Base-by-base conservation (phyloP, 2,329 filamentous ascomycete species). In the Talaromyces albobiverticillius region DNA sequence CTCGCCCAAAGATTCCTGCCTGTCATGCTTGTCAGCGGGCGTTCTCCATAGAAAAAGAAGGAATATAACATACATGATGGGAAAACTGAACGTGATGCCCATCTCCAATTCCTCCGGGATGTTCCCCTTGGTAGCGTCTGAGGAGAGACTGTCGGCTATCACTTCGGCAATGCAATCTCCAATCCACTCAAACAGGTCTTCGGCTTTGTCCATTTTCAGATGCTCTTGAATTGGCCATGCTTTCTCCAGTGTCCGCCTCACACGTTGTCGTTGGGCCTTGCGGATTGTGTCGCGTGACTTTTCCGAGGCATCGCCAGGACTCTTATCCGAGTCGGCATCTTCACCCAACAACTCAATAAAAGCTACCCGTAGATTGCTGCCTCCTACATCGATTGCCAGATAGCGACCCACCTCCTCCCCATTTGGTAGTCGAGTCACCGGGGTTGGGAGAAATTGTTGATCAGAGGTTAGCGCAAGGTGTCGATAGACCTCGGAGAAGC, bases 161-260 rank as follows among this genome's bases (percentile, higher is more conserved):
- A 92, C 87, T 57, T 87, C 79, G 13, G 87, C 87, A 61, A 94
- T 89, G 63, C 86, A 88, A 61, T 82, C 77, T 23, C 89, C 89
- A 60, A 94, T 89, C 89, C 89, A 94, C n/a, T 79, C 72, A 68
- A 94, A 94, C 2, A 93, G 75, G 54, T 85, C 84, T 54, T 90
- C 84, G 1, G 87, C 83, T 59, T 91, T 86, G 61, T 90, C 84
- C 68, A 74, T 79, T 60, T 81, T 81, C 63, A 81, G 57, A 64
- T 81, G 79, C 49, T 81, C 78, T 22, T 73, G 78, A 57, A 81
- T 81, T 3, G 78, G 77, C 79, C 79, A 81, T 57, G 73, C 72
- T 59, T 69, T 76, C 57, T 80, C 79, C 57, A 81, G 64, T 1
- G 76, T 79, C 31, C 75, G 65, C 56, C 66, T 67, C 46, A 76